phyloP scores from a whole-genome alignment of 306 rosid genomes.

The Begonia loranthoides region DNA sequence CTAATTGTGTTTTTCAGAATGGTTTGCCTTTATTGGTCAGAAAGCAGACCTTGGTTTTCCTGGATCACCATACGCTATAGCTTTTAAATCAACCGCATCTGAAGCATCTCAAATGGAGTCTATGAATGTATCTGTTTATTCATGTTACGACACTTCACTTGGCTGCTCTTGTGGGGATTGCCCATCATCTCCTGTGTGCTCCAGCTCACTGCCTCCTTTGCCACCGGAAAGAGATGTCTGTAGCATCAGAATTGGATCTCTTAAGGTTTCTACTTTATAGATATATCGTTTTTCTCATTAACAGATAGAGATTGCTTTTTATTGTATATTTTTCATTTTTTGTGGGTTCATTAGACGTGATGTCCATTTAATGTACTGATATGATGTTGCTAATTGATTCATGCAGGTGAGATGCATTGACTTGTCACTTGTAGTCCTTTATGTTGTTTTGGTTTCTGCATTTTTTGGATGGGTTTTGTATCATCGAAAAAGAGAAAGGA shows the following conservation, averaged over 20 bases:
- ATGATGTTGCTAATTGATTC: slow-evolving; percentile 16
- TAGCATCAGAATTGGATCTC: slow-evolving; percentile 48
- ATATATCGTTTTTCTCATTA: background rate
- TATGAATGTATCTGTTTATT: slow-evolving; percentile 72
- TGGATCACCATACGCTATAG: slow-evolving; percentile 85
- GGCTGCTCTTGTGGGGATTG: slow-evolving; percentile 99
- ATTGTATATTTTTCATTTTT: slow-evolving; percentile 8
- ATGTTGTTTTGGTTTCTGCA: slow-evolving; percentile 40
- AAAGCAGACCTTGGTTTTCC: slow-evolving; percentile 67
- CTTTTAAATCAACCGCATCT: slow-evolving; percentile 35
- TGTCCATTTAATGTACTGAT: slow-evolving; percentile 9
- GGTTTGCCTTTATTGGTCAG: slow-evolving; percentile 77
- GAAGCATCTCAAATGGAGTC: slow-evolving; percentile 50
- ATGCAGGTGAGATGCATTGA: slow-evolving; percentile 78
- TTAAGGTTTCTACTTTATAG: slow-evolving; percentile 42
- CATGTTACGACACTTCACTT: slow-evolving; percentile 79
- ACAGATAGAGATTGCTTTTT: background rate
- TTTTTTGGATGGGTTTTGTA: slow-evolving; percentile 66
- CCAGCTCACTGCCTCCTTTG: slow-evolving; percentile 48
- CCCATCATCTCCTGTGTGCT: slow-evolving; percentile 67
- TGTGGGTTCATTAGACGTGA: background rate
- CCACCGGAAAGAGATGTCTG: slow-evolving; percentile 55
- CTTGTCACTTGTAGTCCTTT: slow-evolving; percentile 46
- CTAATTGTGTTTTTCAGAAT: slow-evolving; percentile 39
- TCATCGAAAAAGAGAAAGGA: slow-evolving; percentile 42